These are phyloP conservation scores for Sisymbrium irio DNA, from an alignment of 345 rosid species.

Conservation along the genomic window DNA sequence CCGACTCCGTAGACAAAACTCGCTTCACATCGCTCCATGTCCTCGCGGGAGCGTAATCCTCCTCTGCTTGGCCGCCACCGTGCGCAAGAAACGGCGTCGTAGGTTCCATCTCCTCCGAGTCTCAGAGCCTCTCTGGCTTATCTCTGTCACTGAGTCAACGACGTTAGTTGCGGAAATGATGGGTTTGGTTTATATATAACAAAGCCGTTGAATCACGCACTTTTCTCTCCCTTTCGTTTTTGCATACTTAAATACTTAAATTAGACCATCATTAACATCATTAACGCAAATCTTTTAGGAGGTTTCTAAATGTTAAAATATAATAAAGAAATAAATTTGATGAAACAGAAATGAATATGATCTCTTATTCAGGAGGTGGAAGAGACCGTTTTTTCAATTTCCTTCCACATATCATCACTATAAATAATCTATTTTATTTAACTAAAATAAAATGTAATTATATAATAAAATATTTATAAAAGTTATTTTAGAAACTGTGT, in stretches of 20 bases:
- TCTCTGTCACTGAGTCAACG: neutral
- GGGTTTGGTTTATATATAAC: constrained; percentile 28
- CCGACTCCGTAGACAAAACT: constrained; percentile 48
- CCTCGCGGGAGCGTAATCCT: constrained; percentile 48
- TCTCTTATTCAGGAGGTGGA: too few species aligned
- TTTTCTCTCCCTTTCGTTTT: neutral
- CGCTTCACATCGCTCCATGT: constrained; percentile 41
- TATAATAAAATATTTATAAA: too few species aligned
- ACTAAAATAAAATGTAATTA: too few species aligned
- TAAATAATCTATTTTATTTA: too few species aligned
- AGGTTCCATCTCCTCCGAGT: constrained; percentile 42
- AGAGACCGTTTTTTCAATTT: too few species aligned
- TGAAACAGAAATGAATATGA: too few species aligned
- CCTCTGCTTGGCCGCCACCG: constrained; percentile 17
- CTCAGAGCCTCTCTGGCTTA: neutral
- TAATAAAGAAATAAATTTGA: too few species aligned
- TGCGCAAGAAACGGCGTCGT: constrained; percentile 43
- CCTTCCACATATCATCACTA: too few species aligned
- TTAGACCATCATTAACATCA: too few species aligned
- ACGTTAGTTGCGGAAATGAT: constrained; percentile 11
- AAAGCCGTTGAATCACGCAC: constrained; percentile 31
- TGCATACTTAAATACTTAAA: neutral
- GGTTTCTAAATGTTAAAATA: too few species aligned
- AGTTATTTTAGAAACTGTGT: too few species aligned
- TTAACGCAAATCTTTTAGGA: too few species aligned